Evolutionary conservation across 148 eudicot species (phyloP).

Genomic region (Silene latifolia): DNA sequence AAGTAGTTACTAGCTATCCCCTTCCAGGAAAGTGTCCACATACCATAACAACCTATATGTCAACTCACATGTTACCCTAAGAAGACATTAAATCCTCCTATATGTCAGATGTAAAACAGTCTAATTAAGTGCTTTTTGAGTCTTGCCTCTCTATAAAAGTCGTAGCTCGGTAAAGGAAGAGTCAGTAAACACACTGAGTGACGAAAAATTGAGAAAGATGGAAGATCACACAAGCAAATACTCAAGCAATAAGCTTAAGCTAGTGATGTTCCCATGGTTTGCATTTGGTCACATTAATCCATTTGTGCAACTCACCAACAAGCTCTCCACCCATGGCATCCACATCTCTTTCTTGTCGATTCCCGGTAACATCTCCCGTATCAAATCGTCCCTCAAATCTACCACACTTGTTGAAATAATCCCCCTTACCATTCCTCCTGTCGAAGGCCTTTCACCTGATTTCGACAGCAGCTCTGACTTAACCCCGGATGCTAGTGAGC

Average conservation of each 20-base stretch:
- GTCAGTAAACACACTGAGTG: neutral
- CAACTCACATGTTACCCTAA: too few relatives aligned
- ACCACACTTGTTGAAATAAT: constrained; percentile 23
- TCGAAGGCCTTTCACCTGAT: constrained; percentile 36
- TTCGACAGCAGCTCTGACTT: constrained; percentile 40
- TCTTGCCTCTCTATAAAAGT: neutral
- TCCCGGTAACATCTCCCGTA: constrained; percentile 36
- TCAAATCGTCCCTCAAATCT: constrained; percentile 30
- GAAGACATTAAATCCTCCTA: too few relatives aligned
- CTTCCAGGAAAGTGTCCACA: neutral
- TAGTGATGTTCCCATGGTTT: constrained; percentile 49
- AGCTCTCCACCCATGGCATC: constrained; percentile 37
- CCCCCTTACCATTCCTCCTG: constrained; percentile 37
- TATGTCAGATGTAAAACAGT: too few relatives aligned
- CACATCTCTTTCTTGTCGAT: constrained; percentile 42
- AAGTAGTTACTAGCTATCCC: neutral
- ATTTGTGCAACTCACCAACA: constrained; percentile 47
- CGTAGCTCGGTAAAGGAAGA: neutral
- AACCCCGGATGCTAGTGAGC: constrained; percentile 24
- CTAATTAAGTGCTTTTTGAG: neutral
- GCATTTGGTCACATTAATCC: constrained; percentile 66
- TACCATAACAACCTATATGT: neutral
- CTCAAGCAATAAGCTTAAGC: constrained; percentile 24
- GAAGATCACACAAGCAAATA: neutral
- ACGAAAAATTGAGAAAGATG: neutral